Evolutionary conservation across 495 filamentous ascomycete species (phyloP).

Genomic region (Letharia lupina): DNA sequence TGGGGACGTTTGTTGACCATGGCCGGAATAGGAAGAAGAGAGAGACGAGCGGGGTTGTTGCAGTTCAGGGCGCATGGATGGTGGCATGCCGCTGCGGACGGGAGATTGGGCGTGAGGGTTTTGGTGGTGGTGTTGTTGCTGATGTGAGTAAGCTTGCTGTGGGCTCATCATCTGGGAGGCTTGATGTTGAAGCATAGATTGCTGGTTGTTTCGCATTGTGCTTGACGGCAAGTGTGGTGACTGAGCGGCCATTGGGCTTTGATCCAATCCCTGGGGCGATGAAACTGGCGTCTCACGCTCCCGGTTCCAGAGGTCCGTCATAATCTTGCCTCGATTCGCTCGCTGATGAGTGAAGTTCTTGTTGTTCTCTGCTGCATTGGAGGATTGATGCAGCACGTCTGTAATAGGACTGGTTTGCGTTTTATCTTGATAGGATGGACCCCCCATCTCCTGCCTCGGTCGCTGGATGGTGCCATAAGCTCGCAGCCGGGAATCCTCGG

Average conservation of each 20-base stretch:
- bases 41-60: conserved; percentile 34
- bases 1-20: conserved; percentile 34
- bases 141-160: conserved; percentile 26
- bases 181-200: conserved; percentile 35
- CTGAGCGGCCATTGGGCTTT: conserved; percentile 42
- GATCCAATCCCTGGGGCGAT: conserved; percentile 40
- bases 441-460: conserved; percentile 81
- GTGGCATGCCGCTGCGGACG: conserved; percentile 33
- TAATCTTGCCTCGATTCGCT: conserved; percentile 61
- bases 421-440: conserved; percentile 81
- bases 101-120: conserved; percentile 38
- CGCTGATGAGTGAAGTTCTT: conserved; percentile 69
- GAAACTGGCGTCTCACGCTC: conserved; percentile 64
- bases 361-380: conserved; percentile 85
- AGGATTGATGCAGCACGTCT: conserved; percentile 83
- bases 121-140: conserved; percentile 32
- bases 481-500: conserved; percentile 66
- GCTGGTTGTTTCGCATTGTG: conserved; percentile 36
- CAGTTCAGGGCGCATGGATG: conserved; percentile 38
- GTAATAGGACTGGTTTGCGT: conserved; percentile 66
- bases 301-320: conserved; percentile 68
- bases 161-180: conserved; percentile 37
- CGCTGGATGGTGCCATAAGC: conserved; percentile 80
- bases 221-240: conserved; percentile 35
- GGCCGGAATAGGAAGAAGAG: conserved; percentile 33